Conservation (phyloP, 2,329 filamentous ascomycete genomes). For the Penicillium sp. region DNA sequence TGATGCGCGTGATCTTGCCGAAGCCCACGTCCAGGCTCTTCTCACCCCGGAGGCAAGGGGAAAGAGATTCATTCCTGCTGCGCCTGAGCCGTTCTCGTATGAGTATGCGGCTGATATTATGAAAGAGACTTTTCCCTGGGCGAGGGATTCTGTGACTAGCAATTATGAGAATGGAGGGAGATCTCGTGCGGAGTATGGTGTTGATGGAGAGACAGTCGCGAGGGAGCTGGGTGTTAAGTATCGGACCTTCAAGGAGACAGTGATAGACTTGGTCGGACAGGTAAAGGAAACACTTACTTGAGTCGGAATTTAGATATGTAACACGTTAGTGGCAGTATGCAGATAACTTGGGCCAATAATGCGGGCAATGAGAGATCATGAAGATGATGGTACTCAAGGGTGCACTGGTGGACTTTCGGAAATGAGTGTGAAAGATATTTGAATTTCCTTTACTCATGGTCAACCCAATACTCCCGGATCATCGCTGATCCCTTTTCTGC, state of each 20-base stretch:
- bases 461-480: slow-evolving; percentile 15
- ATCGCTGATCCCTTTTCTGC: slow-evolving; percentile 26
- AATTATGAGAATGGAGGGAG: slow-evolving; percentile 39
- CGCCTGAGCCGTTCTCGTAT: slow-evolving; percentile 49
- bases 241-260: slow-evolving; percentile 17
- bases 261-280: slow-evolving; percentile 15
- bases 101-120: slow-evolving; percentile 46
- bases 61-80: slow-evolving; percentile 42
- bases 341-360: too few relatives aligned
- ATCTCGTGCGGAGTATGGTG: slow-evolving; percentile 31
- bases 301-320: not conserved
- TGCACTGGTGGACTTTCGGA: too few relatives aligned
- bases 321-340: not conserved
- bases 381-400: too few relatives aligned
- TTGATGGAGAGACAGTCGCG: slow-evolving; percentile 45
- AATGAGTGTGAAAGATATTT: too few relatives aligned
- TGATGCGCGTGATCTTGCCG: slow-evolving; percentile 49
- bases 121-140: slow-evolving; percentile 40
- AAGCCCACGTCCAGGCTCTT: slow-evolving; percentile 46
- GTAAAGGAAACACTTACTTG: slow-evolving; percentile 6
- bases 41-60: slow-evolving; percentile 32
- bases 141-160: slow-evolving; percentile 29
- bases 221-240: slow-evolving; percentile 44
- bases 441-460: not conserved
- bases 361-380: too few relatives aligned